Base-by-base conservation (phyloP, 495 filamentous ascomycete species). In the Tuber brumale region DNA sequence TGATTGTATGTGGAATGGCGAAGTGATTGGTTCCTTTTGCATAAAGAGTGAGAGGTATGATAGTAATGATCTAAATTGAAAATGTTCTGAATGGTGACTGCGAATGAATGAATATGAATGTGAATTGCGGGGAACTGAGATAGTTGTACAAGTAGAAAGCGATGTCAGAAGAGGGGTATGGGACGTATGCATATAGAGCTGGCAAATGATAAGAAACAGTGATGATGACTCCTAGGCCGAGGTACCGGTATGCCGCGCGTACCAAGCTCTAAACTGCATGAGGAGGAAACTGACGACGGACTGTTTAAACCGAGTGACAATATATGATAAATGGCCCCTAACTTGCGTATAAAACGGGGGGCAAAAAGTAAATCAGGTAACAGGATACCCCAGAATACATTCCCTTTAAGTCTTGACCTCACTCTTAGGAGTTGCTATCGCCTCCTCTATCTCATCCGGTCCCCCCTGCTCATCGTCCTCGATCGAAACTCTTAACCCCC, bases 401-500 rank as follows among this genome's bases (percentile, higher is more conserved):
- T 7, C 57, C 8, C 57, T 18, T 35, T 35, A 66, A 66, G 27
- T 7, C 31, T 19, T 66, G 16, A 66, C 39, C 37, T 8, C 27
- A 42, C 23, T 27, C 31, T 70, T 66, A 9, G 41, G n/a, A 16
- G n/a, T 46, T 39, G 43, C 21, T 35, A 27, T 18, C 48, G 2
- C 73, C 42, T 45, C 18, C 48, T 70, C 70, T n/a, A 41, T 48
- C 37, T 78, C 79, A 4, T 71, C 70, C 35, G 3, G 39, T 9
- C 12, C 39, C 72, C 73, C 75, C 44, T 21, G n/a, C 76, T 45
- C 74, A 78, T 92, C 90, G 76, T 89, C 83, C 82, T 92, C 90
- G 61, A 84, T 85, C 23, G 82, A 76, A 3, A 92, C 88, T 71
- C 85, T 83, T 74, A 83, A 83, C 2, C 90, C 91, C 80, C 89